Evolutionary conservation across 1,284 basidiomycete species (phyloP).

Genomic region (Leccinum subatratum): DNA sequence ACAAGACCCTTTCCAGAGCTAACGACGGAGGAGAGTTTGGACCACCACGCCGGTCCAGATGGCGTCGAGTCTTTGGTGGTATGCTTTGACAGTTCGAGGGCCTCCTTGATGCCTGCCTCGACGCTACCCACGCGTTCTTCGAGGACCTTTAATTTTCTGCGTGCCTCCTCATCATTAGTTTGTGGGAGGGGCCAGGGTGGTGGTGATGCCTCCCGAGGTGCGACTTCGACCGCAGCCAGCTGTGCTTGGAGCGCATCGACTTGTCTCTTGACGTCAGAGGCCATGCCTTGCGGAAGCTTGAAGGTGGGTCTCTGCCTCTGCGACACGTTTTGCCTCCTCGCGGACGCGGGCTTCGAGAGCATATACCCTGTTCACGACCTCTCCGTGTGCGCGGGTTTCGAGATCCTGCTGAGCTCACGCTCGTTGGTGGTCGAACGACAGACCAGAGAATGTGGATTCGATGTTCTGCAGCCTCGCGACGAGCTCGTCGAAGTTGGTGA

Average conservation of each 20-base stretch:
- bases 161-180: conserved; percentile 51
- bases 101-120: conserved; percentile 69
- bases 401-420: conserved; percentile 47
- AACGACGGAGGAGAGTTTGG: conserved; percentile 38
- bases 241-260: conserved; percentile 51
- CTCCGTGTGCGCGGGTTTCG: conserved; percentile 44
- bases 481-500: conserved; percentile 66
- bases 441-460: conserved; percentile 55
- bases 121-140: conserved; percentile 61
- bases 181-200: conserved; percentile 14
- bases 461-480: conserved; percentile 61
- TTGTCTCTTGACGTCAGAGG: conserved; percentile 51
- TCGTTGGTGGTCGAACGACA: conserved; percentile 53
- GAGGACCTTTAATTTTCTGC: conserved; percentile 48
- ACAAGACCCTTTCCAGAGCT: conserved; percentile 47
- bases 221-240: conserved; percentile 45
- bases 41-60: conserved; percentile 43
- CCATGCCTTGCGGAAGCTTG: conserved; percentile 43
- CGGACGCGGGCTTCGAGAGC: conserved; percentile 55
- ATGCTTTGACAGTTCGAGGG: conserved; percentile 60
- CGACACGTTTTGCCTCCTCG: conserved; percentile 45
- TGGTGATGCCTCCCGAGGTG: conserved; percentile 23
- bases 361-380: conserved; percentile 49
- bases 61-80: conserved; percentile 34
- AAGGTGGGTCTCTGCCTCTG: conserved; percentile 52